A percentile compares a stretch with the other conserved stretches of the same genome.
phyloP scores from a whole-genome alignment of 2,329 filamentous ascomycete species.

The Colletotrichum kahawae region DNA sequence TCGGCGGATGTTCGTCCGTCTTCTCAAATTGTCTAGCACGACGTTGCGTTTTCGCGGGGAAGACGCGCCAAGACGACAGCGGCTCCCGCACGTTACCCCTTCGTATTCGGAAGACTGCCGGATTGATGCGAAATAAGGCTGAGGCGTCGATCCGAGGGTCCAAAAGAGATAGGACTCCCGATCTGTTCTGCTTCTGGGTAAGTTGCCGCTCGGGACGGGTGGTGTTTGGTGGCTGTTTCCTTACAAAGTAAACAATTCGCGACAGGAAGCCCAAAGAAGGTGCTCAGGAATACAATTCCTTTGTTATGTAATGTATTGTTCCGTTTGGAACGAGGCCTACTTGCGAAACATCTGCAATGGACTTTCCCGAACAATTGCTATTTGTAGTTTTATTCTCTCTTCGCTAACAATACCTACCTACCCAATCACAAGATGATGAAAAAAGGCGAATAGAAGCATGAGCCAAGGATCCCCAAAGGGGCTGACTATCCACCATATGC shows the following conservation, averaged over 20 bases:
- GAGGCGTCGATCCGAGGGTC: not conserved
- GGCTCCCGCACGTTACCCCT: not conserved
- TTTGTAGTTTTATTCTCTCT: too few species aligned
- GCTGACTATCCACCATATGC: not conserved
- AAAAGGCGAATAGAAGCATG: too few species aligned
- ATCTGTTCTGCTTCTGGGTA: not conserved
- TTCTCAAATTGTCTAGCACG: not conserved
- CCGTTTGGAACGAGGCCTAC: too few species aligned
- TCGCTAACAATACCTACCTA: too few species aligned
- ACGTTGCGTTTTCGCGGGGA: not conserved
- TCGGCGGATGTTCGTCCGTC: constrained; percentile 6
- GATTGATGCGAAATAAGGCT: not conserved
- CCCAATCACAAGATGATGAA: too few species aligned
- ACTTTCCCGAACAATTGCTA: too few species aligned
- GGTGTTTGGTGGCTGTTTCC: not conserved
- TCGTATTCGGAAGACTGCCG: not conserved
- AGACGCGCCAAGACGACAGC: not conserved
- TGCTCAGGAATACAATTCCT: too few species aligned
- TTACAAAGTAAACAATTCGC: not conserved
- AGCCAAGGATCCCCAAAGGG: not conserved
- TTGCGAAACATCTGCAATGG: too few species aligned
- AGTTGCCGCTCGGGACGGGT: not conserved
- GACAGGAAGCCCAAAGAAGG: too few species aligned
- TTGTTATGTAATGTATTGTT: rapidly evolving
- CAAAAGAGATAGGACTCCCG: not conserved